A percentile compares a stretch with the other conserved stretches of the same genome.
Evolutionary conservation across 345 rosid species (phyloP).

Genomic region (Trapa bicornis): DNA sequence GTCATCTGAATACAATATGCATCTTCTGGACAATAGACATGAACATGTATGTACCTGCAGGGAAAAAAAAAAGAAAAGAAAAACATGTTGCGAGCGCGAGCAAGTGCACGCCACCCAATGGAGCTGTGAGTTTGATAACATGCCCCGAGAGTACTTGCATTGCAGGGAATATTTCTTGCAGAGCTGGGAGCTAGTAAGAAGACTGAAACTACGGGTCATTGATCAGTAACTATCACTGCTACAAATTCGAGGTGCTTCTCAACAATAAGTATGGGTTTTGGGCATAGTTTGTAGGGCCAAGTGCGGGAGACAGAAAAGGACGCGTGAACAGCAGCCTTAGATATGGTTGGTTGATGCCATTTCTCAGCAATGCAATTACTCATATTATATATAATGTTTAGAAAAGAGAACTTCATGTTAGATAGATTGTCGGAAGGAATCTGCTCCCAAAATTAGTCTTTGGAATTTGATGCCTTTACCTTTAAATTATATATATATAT

Average conservation of each 20-base stretch:
- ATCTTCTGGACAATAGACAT: no score
- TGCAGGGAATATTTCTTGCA: neutral
- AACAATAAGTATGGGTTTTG: neutral
- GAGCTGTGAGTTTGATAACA: neutral
- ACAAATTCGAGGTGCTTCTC: neutral
- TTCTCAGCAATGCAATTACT: no score
- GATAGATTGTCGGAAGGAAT: neutral
- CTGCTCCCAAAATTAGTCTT: neutral
- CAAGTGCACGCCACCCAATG: neutral
- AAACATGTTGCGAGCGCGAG: no score
- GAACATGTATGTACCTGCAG: no score
- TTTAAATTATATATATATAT: no score
- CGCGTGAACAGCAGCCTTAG: no score
- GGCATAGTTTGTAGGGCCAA: neutral
- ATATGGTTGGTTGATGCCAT: no score
- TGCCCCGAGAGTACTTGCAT: neutral
- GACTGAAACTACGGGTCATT: neutral
- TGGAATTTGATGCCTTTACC: constrained; percentile 7
- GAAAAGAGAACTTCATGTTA: neutral
- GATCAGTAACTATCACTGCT: neutral
- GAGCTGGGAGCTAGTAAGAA: neutral
- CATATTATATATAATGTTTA: no score
- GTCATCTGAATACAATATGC: no score
- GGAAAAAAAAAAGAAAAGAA: no score
- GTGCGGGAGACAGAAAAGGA: neutral